phyloP scores from a whole-genome alignment of 2,329 filamentous ascomycete species.

The Fusarium phyllophilum region DNA sequence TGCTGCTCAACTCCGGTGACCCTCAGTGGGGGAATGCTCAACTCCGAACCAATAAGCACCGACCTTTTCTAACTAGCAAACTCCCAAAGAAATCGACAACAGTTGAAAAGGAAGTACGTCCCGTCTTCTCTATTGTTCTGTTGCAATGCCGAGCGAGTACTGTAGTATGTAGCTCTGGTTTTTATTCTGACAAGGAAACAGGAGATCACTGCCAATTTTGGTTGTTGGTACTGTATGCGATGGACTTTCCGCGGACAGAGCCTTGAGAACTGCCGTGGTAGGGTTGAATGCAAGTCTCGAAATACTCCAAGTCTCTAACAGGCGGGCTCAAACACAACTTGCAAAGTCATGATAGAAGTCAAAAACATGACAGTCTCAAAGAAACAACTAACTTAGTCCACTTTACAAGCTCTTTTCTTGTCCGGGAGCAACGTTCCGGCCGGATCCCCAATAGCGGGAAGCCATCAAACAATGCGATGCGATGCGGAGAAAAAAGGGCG shows the following conservation, averaged over 20 bases:
- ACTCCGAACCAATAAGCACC: background rate
- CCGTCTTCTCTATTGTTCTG: background rate
- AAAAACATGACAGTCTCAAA: background rate
- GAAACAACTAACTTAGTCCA: background rate
- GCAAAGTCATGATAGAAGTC: background rate
- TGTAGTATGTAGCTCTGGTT: background rate
- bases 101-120: background rate
- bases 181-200: background rate
- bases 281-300: background rate
- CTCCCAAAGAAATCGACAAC: background rate
- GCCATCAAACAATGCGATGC: background rate
- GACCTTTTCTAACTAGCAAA: background rate
- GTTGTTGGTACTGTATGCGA: background rate
- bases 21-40: background rate
- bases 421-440: constrained; percentile 1
- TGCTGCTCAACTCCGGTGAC: constrained; percentile 4
- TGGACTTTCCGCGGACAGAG: background rate
- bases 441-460: background rate
- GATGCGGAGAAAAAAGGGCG: constrained; percentile 20
- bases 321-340: background rate
- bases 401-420: background rate
- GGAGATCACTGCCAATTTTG: background rate
- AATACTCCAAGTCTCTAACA: background rate
- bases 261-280: background rate
- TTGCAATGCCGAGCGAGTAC: background rate